Percentiles rank a stretch among this genome's conserved stretches.
Conservation (phyloP, 2,329 filamentous ascomycete genomes). For the Trichocomaceae sp. region DNA sequence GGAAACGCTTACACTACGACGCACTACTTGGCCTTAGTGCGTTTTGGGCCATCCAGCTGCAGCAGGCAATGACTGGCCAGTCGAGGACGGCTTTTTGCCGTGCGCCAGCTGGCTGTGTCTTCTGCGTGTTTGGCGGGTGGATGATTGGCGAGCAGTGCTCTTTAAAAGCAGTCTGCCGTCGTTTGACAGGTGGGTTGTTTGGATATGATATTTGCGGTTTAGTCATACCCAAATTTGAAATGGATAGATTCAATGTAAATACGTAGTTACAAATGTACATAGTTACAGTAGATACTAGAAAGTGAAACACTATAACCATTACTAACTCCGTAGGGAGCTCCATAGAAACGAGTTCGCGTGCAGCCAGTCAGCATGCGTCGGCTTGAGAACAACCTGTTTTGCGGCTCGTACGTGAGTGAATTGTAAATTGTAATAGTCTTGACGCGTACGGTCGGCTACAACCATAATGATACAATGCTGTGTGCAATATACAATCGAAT, state of each 20-base stretch:
- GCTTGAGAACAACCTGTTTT: conserved; percentile 7
- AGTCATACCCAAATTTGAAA: neutral
- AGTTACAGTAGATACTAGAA: no score
- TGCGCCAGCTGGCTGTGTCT: neutral
- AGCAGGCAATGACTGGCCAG: conserved; percentile 8
- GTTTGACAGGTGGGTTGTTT: neutral
- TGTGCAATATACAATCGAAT: neutral
- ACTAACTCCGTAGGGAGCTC: neutral
- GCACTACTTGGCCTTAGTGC: no score
- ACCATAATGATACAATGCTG: no score
- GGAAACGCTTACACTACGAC: neutral
- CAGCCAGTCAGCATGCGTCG: conserved; percentile 3
- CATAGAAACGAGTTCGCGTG: neutral
- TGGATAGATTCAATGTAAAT: neutral
- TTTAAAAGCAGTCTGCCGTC: no score
- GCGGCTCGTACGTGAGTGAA: conserved; percentile 7
- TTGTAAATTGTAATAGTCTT: neutral
- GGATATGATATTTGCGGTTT: neutral
- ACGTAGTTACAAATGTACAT: no score
- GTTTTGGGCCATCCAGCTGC: conserved; percentile 7
- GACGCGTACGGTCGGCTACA: neutral
- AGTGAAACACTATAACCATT: neutral
- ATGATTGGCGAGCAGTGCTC: neutral
- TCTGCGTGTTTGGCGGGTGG: neutral
- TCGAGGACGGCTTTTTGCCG: neutral